phyloP scores from a whole-genome alignment of 164 flowering plant species.

The Paratinospora sagittata region DNA sequence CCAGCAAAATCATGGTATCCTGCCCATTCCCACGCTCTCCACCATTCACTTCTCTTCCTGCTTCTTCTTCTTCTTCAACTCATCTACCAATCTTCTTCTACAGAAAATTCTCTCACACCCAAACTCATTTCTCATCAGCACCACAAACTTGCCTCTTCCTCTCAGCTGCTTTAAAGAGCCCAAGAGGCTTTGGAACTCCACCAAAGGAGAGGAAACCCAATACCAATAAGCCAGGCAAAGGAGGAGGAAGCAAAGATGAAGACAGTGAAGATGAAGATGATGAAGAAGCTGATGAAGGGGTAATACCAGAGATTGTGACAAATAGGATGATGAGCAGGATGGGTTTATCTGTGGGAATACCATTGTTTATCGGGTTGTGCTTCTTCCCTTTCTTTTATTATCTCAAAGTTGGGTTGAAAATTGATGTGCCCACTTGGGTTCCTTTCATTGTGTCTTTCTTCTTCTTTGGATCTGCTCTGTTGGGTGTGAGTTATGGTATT shows the following conservation, averaged over 20 bases:
- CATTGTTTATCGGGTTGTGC: slow-evolving; percentile 61
- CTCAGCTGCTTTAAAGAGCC: slow-evolving; percentile 47
- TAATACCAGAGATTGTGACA: slow-evolving; percentile 87
- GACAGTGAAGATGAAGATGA: slow-evolving; percentile 39
- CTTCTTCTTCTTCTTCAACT: slow-evolving; percentile 5
- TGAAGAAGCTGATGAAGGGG: slow-evolving; percentile 41
- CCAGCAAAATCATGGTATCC: slow-evolving; percentile 20
- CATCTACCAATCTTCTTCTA: slow-evolving; percentile 14
- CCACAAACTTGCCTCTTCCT: slow-evolving; percentile 5
- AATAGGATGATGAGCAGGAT: slow-evolving; percentile 80
- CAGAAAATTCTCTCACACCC: slow-evolving; percentile 1
- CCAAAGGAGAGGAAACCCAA: slow-evolving; percentile 17
- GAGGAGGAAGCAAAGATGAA: slow-evolving; percentile 12
- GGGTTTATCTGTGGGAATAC: slow-evolving; percentile 75
- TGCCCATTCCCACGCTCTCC: slow-evolving; percentile 17
- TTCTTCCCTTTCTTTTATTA: slow-evolving; percentile 93
- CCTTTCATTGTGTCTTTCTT: slow-evolving; percentile 82
- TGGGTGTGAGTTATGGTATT: slow-evolving; percentile 89
- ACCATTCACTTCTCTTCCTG: slow-evolving; percentile 13
- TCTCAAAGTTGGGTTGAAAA: slow-evolving; percentile 71
- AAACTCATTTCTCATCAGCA: slow-evolving; percentile 2
- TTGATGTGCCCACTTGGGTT: slow-evolving; percentile 88
- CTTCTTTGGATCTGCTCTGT: slow-evolving; percentile 90
- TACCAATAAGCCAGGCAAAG: slow-evolving; percentile 16
- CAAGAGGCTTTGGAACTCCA: slow-evolving; percentile 70